Base-by-base conservation (phyloP, 1,284 basidiomycete genomes). In the Psilocybe mexicana region DNA sequence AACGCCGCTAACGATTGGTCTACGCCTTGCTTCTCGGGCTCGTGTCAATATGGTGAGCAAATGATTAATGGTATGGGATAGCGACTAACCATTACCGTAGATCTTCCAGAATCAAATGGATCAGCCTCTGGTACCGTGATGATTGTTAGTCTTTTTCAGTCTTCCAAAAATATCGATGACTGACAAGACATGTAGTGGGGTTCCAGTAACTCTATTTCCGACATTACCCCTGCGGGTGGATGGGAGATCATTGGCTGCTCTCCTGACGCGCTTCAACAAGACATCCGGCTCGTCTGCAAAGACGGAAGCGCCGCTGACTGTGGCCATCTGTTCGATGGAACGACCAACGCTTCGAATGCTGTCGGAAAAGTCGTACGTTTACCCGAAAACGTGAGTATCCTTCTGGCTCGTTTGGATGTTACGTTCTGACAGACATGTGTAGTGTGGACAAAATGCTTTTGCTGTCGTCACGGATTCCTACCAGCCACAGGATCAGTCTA, bases 181-280 rank as follows among this genome's bases (percentile, higher is more conserved):
- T 44, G 44, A 10, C 18, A 18, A 18, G 18, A 18, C 0, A 18
- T 18, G 33, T 10, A 80, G 80, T 79, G 73, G 73, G 81, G 81
- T 6, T 67, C 76, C 1, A 51, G 71, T 1, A 65, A 65, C 28
- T 71, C 79, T 3, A 79, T 85, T 42, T 77, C 80, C 3, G 83
- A 85, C 62, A 77, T 85, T 53, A 84, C 83, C 0, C 50, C 67
- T 7, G 80, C 80, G 6, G 80, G 78, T 12, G 82, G 81, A 45
- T 85, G 83, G 82, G 67, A 74, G 23, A 81, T 85, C 52, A 60
- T 82, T 44, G 72, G 68, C 52, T 84, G 83, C 63, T 70, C 77
- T 48, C 60, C 76, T 2, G 69, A 73, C 49, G 63, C 68, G 1
- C 62, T 72, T 6, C 58, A 71, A 18, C 82, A 84, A 61, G 74